phyloP scores from a whole-genome alignment of 2,329 filamentous ascomycete species.

The Fusarium oxysporum region DNA sequence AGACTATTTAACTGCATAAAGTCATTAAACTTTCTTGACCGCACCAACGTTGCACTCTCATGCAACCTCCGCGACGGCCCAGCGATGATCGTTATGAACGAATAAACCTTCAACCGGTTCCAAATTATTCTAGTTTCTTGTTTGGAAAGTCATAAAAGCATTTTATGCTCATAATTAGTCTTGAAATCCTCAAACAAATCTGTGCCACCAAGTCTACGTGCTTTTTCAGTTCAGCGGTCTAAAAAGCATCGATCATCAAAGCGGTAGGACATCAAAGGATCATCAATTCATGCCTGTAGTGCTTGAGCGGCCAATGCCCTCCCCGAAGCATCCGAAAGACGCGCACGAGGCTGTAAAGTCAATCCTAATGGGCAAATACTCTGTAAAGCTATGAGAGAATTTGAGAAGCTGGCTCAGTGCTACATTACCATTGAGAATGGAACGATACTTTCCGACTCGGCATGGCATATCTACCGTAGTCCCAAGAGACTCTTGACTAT shows the following conservation, averaged over 20 bases:
- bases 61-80: not conserved
- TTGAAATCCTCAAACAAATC: too few relatives aligned
- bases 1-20: not conserved
- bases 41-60: not conserved
- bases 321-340: not conserved
- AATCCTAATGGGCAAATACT: not conserved
- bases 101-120: not conserved
- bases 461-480: not conserved
- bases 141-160: not conserved
- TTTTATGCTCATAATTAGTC: too few relatives aligned
- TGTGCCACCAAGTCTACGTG: not conserved
- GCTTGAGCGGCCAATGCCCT: not conserved
- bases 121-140: not conserved
- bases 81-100: not conserved
- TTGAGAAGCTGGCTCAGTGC: not conserved
- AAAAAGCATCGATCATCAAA: not conserved
- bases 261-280: not conserved
- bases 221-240: not conserved
- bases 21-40: not conserved
- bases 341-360: not conserved
- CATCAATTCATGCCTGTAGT: not conserved
- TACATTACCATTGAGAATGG: not conserved
- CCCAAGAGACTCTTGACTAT: not conserved
- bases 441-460: not conserved
- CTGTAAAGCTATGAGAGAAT: not conserved